Percentiles rank a stretch among this genome's conserved stretches.
Conservation (phyloP, 805 yeast species). For the Starmerella lactis-condensi region DNA sequence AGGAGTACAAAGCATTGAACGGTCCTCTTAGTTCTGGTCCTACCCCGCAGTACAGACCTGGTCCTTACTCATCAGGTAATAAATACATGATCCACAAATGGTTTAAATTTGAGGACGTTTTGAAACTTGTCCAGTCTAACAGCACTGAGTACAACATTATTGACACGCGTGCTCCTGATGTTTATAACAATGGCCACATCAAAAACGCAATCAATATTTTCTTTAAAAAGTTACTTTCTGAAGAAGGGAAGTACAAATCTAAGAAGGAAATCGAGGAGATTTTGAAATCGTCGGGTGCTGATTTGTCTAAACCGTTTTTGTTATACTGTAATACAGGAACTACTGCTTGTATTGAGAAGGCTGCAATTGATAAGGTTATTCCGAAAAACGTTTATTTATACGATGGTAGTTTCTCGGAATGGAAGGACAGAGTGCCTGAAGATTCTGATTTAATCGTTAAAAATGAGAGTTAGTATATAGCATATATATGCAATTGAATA, state of each 20-base stretch:
- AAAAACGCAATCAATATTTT: slow-evolving; percentile 29
- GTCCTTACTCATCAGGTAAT: no score
- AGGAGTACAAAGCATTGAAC: slow-evolving; percentile 30
- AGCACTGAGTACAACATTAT: slow-evolving; percentile 32
- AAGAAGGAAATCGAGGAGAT: slow-evolving; percentile 30
- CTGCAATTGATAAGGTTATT: slow-evolving; percentile 44
- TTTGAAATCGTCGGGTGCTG: slow-evolving; percentile 28
- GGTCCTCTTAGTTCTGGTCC: slow-evolving; percentile 29
- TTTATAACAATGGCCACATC: slow-evolving; percentile 34
- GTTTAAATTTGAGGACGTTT: slow-evolving; percentile 42
- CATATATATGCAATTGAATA: background rate
- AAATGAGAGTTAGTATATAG: slow-evolving; percentile 20
- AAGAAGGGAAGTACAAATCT: slow-evolving; percentile 31
- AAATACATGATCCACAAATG: no score
- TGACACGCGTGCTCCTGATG: slow-evolving; percentile 54
- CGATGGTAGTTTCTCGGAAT: slow-evolving; percentile 56
- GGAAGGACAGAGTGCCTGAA: slow-evolving; percentile 56
- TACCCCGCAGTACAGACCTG: no score
- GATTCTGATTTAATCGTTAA: slow-evolving; percentile 34
- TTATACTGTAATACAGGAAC: slow-evolving; percentile 95
- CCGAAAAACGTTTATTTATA: slow-evolving; percentile 36
- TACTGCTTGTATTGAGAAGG: slow-evolving; percentile 70
- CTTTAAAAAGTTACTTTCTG: slow-evolving; percentile 22
- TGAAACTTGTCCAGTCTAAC: slow-evolving; percentile 34
- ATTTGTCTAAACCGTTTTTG: slow-evolving; percentile 42